phyloP scores from a whole-genome alignment of 352 stramenopile genomes.

The Pythium utonaiense region DNA sequence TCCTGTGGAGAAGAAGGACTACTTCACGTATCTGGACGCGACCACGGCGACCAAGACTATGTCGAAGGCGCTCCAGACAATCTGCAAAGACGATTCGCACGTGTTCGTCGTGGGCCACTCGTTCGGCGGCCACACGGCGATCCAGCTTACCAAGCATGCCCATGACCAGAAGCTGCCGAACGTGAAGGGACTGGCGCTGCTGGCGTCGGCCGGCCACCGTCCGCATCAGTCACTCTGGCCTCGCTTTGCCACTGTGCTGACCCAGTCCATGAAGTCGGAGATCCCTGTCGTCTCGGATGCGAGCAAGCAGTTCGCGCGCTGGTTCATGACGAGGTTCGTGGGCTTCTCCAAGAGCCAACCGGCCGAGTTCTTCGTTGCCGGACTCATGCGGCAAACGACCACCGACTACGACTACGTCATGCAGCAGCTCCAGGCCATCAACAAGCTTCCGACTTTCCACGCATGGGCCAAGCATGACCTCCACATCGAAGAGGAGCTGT shows the following conservation, averaged over 20 bases:
- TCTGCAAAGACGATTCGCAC: conserved; percentile 15
- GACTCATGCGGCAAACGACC: conserved; percentile 14
- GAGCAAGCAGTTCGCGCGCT: neutral
- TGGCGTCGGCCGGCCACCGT: conserved; percentile 14
- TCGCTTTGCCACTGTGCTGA: neutral
- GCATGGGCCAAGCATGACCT: conserved; percentile 28
- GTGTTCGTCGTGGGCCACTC: conserved; percentile 30
- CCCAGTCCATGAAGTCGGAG: conserved; percentile 3
- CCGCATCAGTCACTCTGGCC: conserved; percentile 15
- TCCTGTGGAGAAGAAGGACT: neutral
- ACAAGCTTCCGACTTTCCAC: conserved; percentile 32
- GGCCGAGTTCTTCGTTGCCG: conserved; percentile 12
- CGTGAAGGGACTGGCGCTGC: conserved; percentile 17
- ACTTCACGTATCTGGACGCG: neutral
- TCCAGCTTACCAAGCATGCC: conserved; percentile 4
- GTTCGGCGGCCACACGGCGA: conserved; percentile 27
- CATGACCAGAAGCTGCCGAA: neutral
- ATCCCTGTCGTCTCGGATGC: conserved; percentile 8
- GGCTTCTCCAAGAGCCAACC: conserved; percentile 12
- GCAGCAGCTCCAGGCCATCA: neutral
- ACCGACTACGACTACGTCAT: conserved; percentile 20
- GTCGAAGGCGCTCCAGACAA: neutral
- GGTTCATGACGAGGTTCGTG: conserved; percentile 13
- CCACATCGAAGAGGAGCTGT: conserved; percentile 31
- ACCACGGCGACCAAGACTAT: neutral